phyloP scores from a whole-genome alignment of 768 basidiomycete genomes.

The Kwoniella dejecticola region DNA sequence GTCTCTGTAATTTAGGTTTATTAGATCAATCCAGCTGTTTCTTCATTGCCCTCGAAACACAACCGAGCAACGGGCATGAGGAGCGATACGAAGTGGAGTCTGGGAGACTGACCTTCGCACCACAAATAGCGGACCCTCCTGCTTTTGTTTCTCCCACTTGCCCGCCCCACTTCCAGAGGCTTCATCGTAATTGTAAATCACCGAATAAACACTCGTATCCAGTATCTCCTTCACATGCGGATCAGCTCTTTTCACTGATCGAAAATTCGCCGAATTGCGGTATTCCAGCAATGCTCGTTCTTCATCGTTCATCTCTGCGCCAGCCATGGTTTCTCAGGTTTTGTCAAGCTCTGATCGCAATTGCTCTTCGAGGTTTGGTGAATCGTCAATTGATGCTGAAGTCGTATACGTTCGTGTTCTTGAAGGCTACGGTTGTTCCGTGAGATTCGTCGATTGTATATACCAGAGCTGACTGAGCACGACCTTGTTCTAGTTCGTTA shows the following conservation, averaged over 20 bases:
- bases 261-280: conserved; percentile 38
- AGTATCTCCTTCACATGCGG: conserved; percentile 36
- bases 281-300: conserved; percentile 15
- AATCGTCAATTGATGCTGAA: not conserved
- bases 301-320: conserved; percentile 7
- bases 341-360: too few relatives aligned
- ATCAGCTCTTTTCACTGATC: conserved; percentile 36
- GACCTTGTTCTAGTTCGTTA: too few relatives aligned
- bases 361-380: too few relatives aligned
- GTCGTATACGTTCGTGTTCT: not conserved
- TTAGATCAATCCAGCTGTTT: not conserved
- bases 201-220: conserved; percentile 39
- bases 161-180: not conserved
- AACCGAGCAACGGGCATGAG: not conserved
- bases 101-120: conserved; percentile 33
- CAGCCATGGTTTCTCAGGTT: not conserved
- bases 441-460: not conserved
- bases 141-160: conserved; percentile 47
- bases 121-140: conserved; percentile 47
- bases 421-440: too few relatives aligned
- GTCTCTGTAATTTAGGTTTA: too few relatives aligned
- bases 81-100: not conserved
- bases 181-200: conserved; percentile 44
- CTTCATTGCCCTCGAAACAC: not conserved
- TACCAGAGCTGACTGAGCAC: not conserved